Evolutionary conservation across 768 basidiomycete genomes (phyloP).

Genomic region (Tylopilus cervinicoccineus): DNA sequence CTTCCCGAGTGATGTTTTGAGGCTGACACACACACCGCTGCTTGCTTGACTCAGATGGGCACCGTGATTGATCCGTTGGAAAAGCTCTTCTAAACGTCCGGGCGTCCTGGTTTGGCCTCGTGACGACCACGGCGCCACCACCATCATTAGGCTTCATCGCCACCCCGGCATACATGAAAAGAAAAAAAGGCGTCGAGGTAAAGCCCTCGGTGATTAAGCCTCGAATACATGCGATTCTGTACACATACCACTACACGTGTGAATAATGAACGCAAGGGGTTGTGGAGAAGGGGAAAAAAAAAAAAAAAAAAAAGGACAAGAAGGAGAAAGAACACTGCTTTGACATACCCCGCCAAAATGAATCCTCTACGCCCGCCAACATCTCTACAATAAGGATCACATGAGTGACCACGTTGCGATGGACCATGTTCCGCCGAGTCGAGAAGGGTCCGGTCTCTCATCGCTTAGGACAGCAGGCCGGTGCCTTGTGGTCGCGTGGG

Average conservation of each 20-base stretch:
- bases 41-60: constrained; percentile 51
- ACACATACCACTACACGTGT: too few species aligned
- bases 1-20: not conserved
- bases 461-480: too few species aligned
- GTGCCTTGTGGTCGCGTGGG: not conserved
- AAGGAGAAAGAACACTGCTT: not conserved
- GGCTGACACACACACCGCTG: constrained; percentile 5
- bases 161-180: not conserved
- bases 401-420: too few species aligned
- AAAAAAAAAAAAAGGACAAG: not conserved
- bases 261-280: not conserved
- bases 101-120: too few species aligned
- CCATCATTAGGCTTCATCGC: not conserved
- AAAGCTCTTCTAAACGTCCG: constrained; percentile 38
- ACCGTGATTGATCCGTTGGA: constrained; percentile 66
- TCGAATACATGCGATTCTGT: not conserved
- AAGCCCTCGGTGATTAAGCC: not conserved
- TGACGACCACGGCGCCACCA: not conserved
- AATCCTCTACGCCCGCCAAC: not conserved
- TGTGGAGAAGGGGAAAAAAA: not conserved
- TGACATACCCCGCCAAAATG: not conserved
- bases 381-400: too few species aligned
- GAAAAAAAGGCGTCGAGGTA: not conserved
- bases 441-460: too few species aligned
- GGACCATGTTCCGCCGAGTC: not conserved